Base-by-base conservation (phyloP, 2,329 filamentous ascomycete species). In the Fusarium sp. region DNA sequence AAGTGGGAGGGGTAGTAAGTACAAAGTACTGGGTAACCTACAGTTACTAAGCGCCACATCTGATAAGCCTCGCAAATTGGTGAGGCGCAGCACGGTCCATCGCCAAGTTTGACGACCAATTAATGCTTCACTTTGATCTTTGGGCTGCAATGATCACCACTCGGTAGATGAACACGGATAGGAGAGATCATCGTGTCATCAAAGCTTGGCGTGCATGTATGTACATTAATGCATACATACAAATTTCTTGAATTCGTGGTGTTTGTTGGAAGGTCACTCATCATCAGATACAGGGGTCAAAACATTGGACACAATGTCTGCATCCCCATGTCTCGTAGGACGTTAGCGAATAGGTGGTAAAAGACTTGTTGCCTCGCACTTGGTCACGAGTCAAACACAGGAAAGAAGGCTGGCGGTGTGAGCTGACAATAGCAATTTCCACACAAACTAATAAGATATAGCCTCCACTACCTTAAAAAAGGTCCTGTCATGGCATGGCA, bases 41-140 rank as follows among this genome's bases (percentile, higher is more conserved):
- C 30, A 55, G n/a, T 62, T 62, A 51, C 47, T 57, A 61, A 68
- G 30, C 76, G 76, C 76, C 76, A 77, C 76, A 78, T 71, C 68
- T 55, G 68, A 73, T 74, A 69, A 73, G 76, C 58, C 57, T 48
- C 24, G 50, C 34, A 50, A 22, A 28, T 70, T 28, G n/a, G 26
- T 61, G 75, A 76, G 75, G 75, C 75, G 75, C 75, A 69, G 75
- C 73, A 71, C 52, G 39, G 45, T 32, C 59, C 52, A 68, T 56
- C 34, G 39, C 22, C 13, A 51, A 45, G n/a, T 34, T 26, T 26
- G 54, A 47, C 30, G 32, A 38, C 62, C 62, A 66, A 66, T 66
- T 47, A 54, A 38, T 47, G 20, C 39, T 39, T 39, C 45, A 41
- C 17, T 39, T 36, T 24, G 20, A 38, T 61, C n/a, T 34, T 63